Percentiles rank a stretch among this genome's conserved stretches.
phyloP scores from a whole-genome alignment of 2,329 filamentous ascomycete species.

The Emmonsiellopsis sp. region DNA sequence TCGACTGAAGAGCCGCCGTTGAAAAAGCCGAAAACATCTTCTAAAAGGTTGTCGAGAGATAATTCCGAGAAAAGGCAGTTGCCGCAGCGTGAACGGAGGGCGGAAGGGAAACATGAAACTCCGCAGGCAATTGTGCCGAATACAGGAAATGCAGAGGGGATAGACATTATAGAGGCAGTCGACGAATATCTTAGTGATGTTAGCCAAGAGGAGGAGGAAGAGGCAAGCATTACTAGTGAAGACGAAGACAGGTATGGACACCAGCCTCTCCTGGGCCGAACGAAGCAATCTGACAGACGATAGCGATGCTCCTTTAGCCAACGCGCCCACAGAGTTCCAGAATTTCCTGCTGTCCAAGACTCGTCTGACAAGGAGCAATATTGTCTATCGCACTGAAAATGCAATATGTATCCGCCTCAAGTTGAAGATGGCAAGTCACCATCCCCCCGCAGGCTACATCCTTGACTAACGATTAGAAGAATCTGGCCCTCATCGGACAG shows the following conservation, averaged over 20 bases:
- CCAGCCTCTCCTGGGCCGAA: background rate
- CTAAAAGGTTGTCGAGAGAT: slow-evolving; percentile 10
- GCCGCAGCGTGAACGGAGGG: background rate
- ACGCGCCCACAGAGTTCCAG: slow-evolving; percentile 22
- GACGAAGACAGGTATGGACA: slow-evolving; percentile 1
- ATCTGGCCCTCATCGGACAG: slow-evolving; percentile 40
- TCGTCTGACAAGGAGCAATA: slow-evolving; percentile 26
- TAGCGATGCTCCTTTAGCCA: slow-evolving; percentile 25
- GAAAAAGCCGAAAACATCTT: slow-evolving; percentile 25
- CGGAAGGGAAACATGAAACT: background rate
- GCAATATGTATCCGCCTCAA: slow-evolving; percentile 32
- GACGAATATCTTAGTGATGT: background rate
- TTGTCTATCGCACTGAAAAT: slow-evolving; percentile 30
- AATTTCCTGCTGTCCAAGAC: slow-evolving; percentile 33
- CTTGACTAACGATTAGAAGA: slow-evolving; percentile 21
- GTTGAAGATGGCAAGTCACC: slow-evolving; percentile 27
- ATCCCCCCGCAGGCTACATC: background rate
- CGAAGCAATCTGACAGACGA: background rate
- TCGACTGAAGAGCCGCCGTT: slow-evolving; percentile 23
- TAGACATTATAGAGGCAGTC: background rate
- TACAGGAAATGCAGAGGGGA: slow-evolving; percentile 10
- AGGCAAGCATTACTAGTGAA: background rate
- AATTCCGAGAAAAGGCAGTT: slow-evolving; percentile 7
- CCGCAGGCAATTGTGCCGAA: slow-evolving; percentile 6
- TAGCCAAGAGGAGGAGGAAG: background rate